These are phyloP conservation scores for Cystofilobasidium capitatum DNA, from an alignment of 768 basidiomycete species.

Conservation along the genomic window DNA sequence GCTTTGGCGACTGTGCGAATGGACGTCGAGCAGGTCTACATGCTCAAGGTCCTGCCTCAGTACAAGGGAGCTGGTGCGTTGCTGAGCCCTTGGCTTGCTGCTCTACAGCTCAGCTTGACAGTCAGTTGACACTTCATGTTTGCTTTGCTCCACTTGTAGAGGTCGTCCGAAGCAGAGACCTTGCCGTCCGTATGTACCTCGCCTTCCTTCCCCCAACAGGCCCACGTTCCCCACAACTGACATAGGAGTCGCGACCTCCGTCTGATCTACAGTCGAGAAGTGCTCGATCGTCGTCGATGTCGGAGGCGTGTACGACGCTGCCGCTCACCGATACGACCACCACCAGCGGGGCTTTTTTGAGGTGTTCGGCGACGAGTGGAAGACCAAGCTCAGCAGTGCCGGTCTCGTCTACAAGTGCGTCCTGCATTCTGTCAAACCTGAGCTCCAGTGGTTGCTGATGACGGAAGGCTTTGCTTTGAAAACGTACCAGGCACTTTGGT, in stretches of 20 bases:
- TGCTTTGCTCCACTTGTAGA: conserved; percentile 23
- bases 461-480: background rate
- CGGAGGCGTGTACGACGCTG: conserved; percentile 79
- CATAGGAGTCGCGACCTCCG: conserved; percentile 50
- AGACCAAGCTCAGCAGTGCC: conserved; percentile 82
- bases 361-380: conserved; percentile 76
- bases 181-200: conserved; percentile 35
- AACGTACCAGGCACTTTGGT: conserved; percentile 70
- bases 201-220: background rate
- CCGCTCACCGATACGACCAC: conserved; percentile 76
- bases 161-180: conserved; percentile 37
- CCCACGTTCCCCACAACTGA: background rate
- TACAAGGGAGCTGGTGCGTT: conserved; percentile 64
- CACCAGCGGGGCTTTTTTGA: conserved; percentile 90
- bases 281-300: conserved; percentile 97
- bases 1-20: background rate
- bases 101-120: background rate
- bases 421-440: background rate
- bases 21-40: conserved; percentile 46
- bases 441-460: background rate
- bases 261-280: conserved; percentile 43
- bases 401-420: conserved; percentile 90
- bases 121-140: background rate
- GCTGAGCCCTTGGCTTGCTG: conserved; percentile 7
- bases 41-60: conserved; percentile 64